phyloP scores from a whole-genome alignment of 2,329 filamentous ascomycete genomes.

The Colletotrichum sp. region DNA sequence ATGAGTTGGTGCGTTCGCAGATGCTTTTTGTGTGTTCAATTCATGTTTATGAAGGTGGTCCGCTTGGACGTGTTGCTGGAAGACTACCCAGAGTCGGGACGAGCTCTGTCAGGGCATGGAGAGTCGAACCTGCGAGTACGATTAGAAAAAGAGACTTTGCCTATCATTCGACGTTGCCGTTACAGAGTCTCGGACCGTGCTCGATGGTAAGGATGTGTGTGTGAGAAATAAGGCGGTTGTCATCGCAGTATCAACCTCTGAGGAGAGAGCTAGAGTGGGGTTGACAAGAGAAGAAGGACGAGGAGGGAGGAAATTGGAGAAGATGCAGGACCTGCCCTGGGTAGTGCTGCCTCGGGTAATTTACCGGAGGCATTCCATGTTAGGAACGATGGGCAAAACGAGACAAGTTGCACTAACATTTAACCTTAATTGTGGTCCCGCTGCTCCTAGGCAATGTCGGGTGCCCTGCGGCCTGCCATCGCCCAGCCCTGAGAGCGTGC shows the following conservation, averaged over 20 bases:
- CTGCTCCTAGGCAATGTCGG: not conserved
- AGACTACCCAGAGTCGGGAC: not conserved
- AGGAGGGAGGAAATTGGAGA: not conserved
- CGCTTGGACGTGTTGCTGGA: not conserved
- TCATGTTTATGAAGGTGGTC: not conserved
- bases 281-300: too few species aligned
- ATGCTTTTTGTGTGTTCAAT: not conserved
- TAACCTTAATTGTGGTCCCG: constrained; percentile 4
- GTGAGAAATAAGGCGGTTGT: not conserved
- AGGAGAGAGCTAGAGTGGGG: not conserved
- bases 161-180: not conserved
- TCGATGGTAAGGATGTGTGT: not conserved
- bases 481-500: not conserved
- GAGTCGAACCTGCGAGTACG: not conserved
- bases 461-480: not conserved
- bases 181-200: not conserved
- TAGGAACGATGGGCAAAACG: not conserved
- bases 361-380: not conserved
- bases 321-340: not conserved
- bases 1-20: not conserved
- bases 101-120: not conserved
- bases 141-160: not conserved
- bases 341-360: not conserved
- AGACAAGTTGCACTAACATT: not conserved
- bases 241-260: not conserved